Base-by-base conservation (phyloP, 2,329 filamentous ascomycete species). In the Nemania sp. region DNA sequence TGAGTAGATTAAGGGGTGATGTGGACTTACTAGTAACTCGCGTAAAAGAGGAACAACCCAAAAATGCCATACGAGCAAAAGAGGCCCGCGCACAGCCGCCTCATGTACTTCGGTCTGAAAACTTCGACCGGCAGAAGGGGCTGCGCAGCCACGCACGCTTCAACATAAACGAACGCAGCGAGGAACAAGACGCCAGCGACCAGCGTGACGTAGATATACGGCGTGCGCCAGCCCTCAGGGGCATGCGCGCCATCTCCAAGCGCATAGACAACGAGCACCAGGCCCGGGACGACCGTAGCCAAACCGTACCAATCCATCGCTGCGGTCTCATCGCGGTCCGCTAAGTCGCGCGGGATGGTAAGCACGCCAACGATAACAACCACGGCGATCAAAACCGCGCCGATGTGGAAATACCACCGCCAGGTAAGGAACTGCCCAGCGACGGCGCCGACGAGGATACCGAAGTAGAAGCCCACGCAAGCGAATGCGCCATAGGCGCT, bases 171-270 rank as follows among this genome's bases (percentile, higher is more conserved):
- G 9, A 88, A 83, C 0, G 73, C 71, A 1, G 70, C 72, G 1
- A 94, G 74, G 6, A 87, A 70, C 0, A 89, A 52, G 5, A 80
- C 71, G 0, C 89, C 89, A 1, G 88, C 33, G 3, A 84, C 72
- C 41, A 93, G 80, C 0, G 84, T 82, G 8, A 85, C 74, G 34
- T 81, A 81, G 31, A 93, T 85, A 60, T 91, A 90, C 1, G 87
- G 86, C 0, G 86, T 90, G n/a, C 70, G 75, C 88, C 89, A 93
- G 1, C 86, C 82, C 2, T 83, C 67, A 0, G 84, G 80, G 0
- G 87, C 87, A 67, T 90, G 83, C 0, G 84, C 81, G 6, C 84
- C 86, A 42, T 90, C 86, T 0, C 89, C 91, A 46, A 94, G 80
- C 0, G 89, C 86, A 63, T 86, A 93, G 0, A 91, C 86, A 59